Evolutionary conservation across 1,284 basidiomycete species (phyloP), one percentile per base, ranked within the genome.

Genomic region (Trichosporon faecale): DNA sequence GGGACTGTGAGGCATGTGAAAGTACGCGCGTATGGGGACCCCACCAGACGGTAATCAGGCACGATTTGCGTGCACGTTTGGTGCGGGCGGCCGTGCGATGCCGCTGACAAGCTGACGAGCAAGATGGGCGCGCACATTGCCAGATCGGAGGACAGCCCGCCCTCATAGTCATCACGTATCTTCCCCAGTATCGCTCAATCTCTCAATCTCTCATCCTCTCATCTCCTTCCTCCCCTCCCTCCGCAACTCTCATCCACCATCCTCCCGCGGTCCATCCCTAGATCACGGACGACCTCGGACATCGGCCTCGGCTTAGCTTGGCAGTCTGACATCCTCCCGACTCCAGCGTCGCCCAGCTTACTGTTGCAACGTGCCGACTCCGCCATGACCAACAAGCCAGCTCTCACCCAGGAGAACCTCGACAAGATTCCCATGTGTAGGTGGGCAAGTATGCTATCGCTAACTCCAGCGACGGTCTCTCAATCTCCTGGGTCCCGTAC

Each of bases 371-470:
- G 44, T 65, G 44, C 64, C 25, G 49, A 46, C 37, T 23, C 40
- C 64, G 37, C 14, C 61, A 67, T 66, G 64, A 64, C 61, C 70
- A 76, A 35, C 29, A 78, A 78, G 74, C 72, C 72, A 49, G 73
- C 70, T 33, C 73, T 81, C 61, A 81, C 80, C 37, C 71, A 79
- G 66, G 80, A 81, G 70, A 79, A 80, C 73, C 68, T 80, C 35
- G 73, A 70, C 67, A 76, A 77, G 68, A 67, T 77, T 6, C 76
- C 78, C 18, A 71, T 63, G 67, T 67, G 75, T 76, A 64, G 60
- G 77, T 73, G 7, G 9, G 21, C 37, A 40, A 12, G 14, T 12
- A 14, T 29, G 18, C 6, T 27, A 29, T 23, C 16, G 2, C 18
- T 64, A 7, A 23, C 63, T 25, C 12, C 60, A 67, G 64, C 69